phyloP scores from a whole-genome alignment of 148 eudicot species.

The Rhododendron vialii region DNA sequence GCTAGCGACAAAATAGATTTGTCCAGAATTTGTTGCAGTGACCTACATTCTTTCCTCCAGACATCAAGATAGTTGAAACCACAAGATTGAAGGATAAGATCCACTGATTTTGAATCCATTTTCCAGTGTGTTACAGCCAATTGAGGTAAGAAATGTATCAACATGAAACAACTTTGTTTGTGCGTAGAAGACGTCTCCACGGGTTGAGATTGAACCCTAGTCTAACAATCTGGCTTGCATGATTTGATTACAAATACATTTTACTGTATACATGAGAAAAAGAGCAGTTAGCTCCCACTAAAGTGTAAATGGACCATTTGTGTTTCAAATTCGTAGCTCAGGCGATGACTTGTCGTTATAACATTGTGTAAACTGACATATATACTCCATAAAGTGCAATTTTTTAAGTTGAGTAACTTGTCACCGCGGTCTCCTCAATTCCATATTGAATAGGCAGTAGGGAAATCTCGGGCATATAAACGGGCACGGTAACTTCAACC shows the following conservation, averaged over 20 bases:
- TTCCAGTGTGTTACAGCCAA: background rate
- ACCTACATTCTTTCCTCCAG: background rate
- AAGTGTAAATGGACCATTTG: background rate
- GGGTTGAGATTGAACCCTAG: background rate
- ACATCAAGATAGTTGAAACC: background rate
- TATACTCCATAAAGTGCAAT: background rate
- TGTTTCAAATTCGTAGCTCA: background rate
- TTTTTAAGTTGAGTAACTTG: background rate
- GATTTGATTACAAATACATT: background rate
- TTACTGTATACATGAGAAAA: background rate
- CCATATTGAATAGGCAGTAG: background rate
- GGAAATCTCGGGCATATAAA: background rate
- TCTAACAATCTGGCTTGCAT: background rate
- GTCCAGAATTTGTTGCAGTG: background rate
- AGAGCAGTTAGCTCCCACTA: background rate
- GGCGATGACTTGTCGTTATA: background rate
- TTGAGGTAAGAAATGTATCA: background rate
- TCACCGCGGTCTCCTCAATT: background rate
- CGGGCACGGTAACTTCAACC: background rate
- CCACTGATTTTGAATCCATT: background rate
- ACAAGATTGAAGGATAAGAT: background rate
- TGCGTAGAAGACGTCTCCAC: background rate
- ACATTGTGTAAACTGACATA: background rate
- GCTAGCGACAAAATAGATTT: background rate
- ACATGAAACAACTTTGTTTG: background rate